phyloP scores from a whole-genome alignment of 208 protist species.

The Porcisia deanei region DNA sequence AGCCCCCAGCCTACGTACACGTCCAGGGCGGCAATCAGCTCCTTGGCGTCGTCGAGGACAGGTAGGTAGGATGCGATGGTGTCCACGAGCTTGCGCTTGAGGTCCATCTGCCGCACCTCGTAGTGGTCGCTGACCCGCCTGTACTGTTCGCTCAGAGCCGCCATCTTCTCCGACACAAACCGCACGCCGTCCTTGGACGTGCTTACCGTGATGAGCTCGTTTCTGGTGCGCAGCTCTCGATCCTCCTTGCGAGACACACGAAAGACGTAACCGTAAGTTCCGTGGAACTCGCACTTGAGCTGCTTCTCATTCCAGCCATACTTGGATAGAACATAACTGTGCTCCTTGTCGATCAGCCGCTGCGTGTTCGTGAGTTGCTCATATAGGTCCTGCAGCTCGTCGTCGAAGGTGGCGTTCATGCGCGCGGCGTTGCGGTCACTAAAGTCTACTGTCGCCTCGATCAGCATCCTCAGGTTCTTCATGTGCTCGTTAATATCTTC shows the following conservation, averaged over 20 bases:
- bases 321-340: constrained; percentile 52
- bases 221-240: constrained; percentile 78
- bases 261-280: constrained; percentile 90
- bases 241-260: constrained; percentile 93
- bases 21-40: constrained; percentile 94
- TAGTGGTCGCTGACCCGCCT: constrained; percentile 74
- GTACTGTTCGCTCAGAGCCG: constrained; percentile 85
- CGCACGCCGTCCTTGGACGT: constrained; percentile 95
- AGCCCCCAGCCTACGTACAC: constrained; percentile 93
- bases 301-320: constrained; percentile 90
- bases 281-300: constrained; percentile 92
- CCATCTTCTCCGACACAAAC: constrained; percentile 91
- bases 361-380: constrained; percentile 59
- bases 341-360: constrained; percentile 81
- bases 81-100: constrained; percentile 94
- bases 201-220: constrained; percentile 74
- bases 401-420: constrained; percentile 95
- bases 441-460: constrained; percentile 82
- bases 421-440: constrained; percentile 66
- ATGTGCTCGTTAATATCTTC: constrained; percentile 88
- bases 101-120: constrained; percentile 69
- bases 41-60: constrained; percentile 93
- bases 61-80: constrained; percentile 94
- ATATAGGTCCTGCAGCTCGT: constrained; percentile 88
- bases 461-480: constrained; percentile 77